Evolutionary conservation across 805 yeast genomes (phyloP), one percentile per base, ranked within the genome.

Genomic region (Sugiyamaella qingdaonensis): DNA sequence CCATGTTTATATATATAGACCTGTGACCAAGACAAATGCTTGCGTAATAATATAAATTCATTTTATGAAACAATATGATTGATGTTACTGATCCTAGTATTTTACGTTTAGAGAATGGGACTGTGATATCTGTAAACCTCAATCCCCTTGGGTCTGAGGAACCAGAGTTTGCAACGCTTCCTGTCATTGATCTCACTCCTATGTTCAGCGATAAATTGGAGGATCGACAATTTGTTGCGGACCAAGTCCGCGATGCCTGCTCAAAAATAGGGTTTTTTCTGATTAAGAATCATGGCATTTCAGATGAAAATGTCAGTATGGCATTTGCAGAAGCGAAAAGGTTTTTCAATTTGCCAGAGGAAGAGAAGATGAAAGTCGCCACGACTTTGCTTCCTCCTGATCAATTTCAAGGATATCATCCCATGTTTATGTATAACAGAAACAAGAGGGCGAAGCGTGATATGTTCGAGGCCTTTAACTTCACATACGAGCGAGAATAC

Each of bases 401-500:
- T 11, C 84, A 81, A 58, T 81, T 82, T 58, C 72, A 76, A 60
- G 87, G 84, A 4, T 83, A 76, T 69, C 75, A 81, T 29, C 67
- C 74, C 34, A 67, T 81, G 24, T 85, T 82, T 5, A 78, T 80
- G 54, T 85, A 81, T 59, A 75, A 78, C 49, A 81, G 86, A 0
- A 79, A 80, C 10, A 68, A 69, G 21, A 34, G 41, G 10, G 21
- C 44, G 16, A 68, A 69, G 31, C 71, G 77, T 2, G 87, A 82
- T 61, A 75, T 81, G 75, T 68, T 86, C 53, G 87, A 82, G 59
- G 86, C 82, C 64, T 76, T 78, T 54, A 86, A 82, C 61, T 68
- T 82, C 51, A 85, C 80, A 2, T 78, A 82, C 2, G 60, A 58
- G 9, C 44, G 49, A 5, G 80, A 77, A 55, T 73, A 77, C 3